Evolutionary conservation across 805 yeast genomes (phyloP).

Genomic region (Saccharomycopsis sp.): DNA sequence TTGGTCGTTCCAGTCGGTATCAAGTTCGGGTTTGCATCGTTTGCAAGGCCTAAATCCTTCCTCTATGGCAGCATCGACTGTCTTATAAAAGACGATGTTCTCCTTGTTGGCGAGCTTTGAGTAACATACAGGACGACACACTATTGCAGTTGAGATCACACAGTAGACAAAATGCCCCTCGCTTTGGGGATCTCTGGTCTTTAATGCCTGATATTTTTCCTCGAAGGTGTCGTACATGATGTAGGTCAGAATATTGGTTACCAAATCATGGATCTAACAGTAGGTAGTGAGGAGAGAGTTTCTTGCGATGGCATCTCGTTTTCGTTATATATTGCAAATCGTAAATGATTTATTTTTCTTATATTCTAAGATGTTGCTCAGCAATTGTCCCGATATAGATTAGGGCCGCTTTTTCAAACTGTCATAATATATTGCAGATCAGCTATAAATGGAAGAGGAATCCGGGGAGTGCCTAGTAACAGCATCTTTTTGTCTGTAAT

Average conservation of each 20-base stretch:
- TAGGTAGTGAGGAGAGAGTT: too few relatives aligned
- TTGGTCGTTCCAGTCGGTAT: neutral
- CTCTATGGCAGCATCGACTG: neutral
- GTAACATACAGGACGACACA: neutral
- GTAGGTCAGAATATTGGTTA: neutral
- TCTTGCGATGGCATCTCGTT: too few relatives aligned
- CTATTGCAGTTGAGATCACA: neutral
- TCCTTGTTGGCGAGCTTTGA: neutral
- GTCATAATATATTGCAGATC: neutral
- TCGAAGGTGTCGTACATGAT: neutral
- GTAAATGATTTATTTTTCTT: neutral
- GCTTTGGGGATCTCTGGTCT: neutral
- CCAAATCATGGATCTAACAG: too few relatives aligned
- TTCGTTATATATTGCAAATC: too few relatives aligned
- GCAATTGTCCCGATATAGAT: neutral
- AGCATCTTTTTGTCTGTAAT: too few relatives aligned
- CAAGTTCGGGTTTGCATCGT: neutral
- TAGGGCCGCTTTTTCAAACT: neutral
- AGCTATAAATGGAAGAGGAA: too few relatives aligned
- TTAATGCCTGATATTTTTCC: neutral
- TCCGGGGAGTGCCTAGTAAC: too few relatives aligned
- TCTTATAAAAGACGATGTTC: neutral
- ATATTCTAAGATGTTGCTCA: neutral
- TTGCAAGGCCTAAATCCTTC: neutral
- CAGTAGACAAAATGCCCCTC: conserved; percentile 1